These are phyloP conservation scores for Tolypocladium tropicale DNA, from an alignment of 2,329 filamentous ascomycete genomes.

Conservation along the genomic window DNA sequence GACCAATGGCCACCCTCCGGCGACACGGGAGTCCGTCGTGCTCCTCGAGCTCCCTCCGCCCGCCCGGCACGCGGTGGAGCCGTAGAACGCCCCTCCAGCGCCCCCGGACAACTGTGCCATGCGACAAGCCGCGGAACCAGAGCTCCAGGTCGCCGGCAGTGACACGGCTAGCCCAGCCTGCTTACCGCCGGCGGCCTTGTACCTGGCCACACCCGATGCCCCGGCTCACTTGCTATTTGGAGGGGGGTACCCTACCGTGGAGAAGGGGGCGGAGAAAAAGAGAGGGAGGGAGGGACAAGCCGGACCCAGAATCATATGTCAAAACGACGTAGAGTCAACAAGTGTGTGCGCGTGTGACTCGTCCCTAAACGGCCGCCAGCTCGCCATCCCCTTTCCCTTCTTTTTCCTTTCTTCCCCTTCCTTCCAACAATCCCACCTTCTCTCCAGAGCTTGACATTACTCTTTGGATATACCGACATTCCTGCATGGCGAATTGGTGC, in stretches of 20 bases:
- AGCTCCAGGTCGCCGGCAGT: too few relatives aligned
- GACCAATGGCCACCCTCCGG: not conserved
- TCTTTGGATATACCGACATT: too few relatives aligned
- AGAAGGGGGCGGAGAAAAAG: too few relatives aligned
- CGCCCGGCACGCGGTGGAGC: not conserved
- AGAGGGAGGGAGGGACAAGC: not conserved
- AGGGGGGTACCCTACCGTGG: not conserved
- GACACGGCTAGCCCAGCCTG: too few relatives aligned
- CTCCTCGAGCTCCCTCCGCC: not conserved
- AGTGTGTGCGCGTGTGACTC: not conserved
- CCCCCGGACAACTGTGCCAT: not conserved
- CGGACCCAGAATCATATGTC: conserved; percentile 5
- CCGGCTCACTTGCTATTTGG: not conserved
- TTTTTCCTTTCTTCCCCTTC: not conserved
- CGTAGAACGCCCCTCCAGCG: not conserved
- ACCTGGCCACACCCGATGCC: not conserved
- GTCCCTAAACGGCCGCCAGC: not conserved
- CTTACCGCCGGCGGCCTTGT: too few relatives aligned
- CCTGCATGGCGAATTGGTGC: not conserved
- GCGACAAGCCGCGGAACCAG: not conserved
- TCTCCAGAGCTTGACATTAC: too few relatives aligned
- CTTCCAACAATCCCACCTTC: too few relatives aligned
- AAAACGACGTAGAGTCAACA: not conserved
- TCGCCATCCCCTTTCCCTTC: not conserved
- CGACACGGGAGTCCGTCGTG: not conserved